Evolutionary conservation across 345 rosid species (phyloP), one percentile per base, ranked within the genome.

Genomic region (Cardamine chenopodiifolia): DNA sequence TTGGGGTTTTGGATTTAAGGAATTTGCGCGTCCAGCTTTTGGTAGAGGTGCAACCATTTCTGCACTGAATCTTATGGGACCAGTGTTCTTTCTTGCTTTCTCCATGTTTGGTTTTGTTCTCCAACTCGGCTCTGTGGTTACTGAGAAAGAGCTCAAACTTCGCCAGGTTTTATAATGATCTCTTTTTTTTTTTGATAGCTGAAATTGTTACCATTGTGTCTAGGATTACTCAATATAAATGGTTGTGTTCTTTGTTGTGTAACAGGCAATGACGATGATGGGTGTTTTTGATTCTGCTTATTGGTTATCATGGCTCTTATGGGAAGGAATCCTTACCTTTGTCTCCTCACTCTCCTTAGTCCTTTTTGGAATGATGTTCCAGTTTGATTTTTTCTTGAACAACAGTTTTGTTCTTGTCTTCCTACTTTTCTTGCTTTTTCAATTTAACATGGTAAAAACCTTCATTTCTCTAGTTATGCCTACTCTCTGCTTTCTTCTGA

Each of bases 141-240:
- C 83, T 2, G 97, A 91, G 88, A 94, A 87, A 79, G 98, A 94
- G 88, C 92, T 94, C 50, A 91, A 87, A 81, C 98, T 94, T 80
- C 95, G 98, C 5, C 94, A 93, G 97, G 98, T 88, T 58, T 57
- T n/a, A 17, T 23, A 8, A 32, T 60, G 34, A 48, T 48, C 48
- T 58, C 18, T 71, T 19, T 6, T 14, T 60, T n/a, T n/a, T n/a
- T n/a, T n/a, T n/a, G n/a, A n/a, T n/a, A n/a, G n/a, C n/a, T n/a
- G n/a, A n/a, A n/a, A n/a, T n/a, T n/a, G n/a, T 17, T 63, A 92
- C 84, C 87, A 39, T 85, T 87, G 89, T 85, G 77, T 45, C 66
- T 84, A 80, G 82, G 61, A 62, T 70, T 42, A 22, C 8, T 42
- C 82, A 84, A 90, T 90, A 14, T 40, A 37, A 37, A 89, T 55